phyloP scores from a whole-genome alignment of 2,329 filamentous ascomycete genomes.

The Neofusicoccum sp. region DNA sequence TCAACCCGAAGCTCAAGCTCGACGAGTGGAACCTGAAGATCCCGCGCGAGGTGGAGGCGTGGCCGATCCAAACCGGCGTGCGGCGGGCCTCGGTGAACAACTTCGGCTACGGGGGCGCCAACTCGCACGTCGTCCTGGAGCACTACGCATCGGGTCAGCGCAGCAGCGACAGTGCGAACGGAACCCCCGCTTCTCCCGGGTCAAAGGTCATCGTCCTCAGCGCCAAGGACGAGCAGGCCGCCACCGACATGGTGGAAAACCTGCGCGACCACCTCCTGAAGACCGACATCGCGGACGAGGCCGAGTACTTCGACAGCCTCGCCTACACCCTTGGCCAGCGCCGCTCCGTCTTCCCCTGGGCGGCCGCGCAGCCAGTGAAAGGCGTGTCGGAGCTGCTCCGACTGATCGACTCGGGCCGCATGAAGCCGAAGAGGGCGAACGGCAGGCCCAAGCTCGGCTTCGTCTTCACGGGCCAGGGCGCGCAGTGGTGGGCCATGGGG shows the following conservation, averaged over 20 bases:
- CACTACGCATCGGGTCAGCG: not conserved
- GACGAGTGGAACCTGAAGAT: conserved; percentile 22
- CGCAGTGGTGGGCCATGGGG: conserved; percentile 28
- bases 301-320: not conserved
- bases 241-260: too few relatives aligned
- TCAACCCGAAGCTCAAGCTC: conserved; percentile 19
- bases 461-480: conserved; percentile 37
- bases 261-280: not conserved
- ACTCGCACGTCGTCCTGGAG: conserved; percentile 33
- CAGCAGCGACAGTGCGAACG: too few relatives aligned
- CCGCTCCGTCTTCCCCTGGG: not conserved
- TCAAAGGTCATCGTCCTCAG: not conserved
- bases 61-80: conserved; percentile 8
- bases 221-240: conserved; percentile 19
- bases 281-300: not conserved
- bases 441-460: conserved; percentile 10
- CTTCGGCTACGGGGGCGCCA: conserved; percentile 31
- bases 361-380: not conserved
- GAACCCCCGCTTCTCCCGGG: too few relatives aligned
- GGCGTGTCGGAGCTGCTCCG: not conserved
- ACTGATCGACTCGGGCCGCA: too few relatives aligned
- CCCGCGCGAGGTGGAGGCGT: conserved; percentile 15
- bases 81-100: conserved; percentile 27
- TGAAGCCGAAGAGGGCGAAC: too few relatives aligned
- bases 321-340: not conserved